phyloP scores from a whole-genome alignment of 129 eudicot species.

The Oenanthe sinensis region DNA sequence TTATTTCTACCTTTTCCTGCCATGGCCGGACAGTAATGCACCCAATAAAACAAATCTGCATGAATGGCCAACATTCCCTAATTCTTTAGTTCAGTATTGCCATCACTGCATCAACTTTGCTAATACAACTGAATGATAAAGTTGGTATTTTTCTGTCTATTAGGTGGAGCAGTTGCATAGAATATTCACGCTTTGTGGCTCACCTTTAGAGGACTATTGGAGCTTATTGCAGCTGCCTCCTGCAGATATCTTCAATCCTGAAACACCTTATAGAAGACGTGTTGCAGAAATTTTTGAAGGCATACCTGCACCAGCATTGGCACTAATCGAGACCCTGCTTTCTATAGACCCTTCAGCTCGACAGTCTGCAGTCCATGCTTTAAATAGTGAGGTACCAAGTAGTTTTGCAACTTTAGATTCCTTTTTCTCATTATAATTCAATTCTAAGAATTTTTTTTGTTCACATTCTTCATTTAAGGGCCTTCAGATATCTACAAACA shows the following conservation, averaged over 20 bases:
- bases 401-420: neutral
- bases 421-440: neutral
- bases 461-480: neutral
- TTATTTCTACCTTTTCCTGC: neutral
- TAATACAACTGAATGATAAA: conserved; percentile 8
- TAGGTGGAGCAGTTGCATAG: conserved; percentile 93
- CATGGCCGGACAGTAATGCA: neutral
- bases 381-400: conserved; percentile 55
- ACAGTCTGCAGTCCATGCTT: conserved; percentile 70
- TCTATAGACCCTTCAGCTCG: conserved; percentile 86
- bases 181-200: conserved; percentile 92
- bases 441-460: neutral
- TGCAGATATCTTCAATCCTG: conserved; percentile 79
- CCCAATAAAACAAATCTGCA: neutral
- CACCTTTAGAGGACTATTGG: conserved; percentile 86
- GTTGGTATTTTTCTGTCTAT: conserved; percentile 19
- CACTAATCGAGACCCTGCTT: conserved; percentile 66
- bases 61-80: neutral
- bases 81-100: neutral
- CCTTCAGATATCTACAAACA: neutral
- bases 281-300: conserved; percentile 73
- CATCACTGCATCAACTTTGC: neutral
- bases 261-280: conserved; percentile 58
- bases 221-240: conserved; percentile 69
- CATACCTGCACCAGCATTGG: conserved; percentile 71